phyloP scores from a whole-genome alignment of 768 basidiomycete species.

The Lentinus brumalis region DNA sequence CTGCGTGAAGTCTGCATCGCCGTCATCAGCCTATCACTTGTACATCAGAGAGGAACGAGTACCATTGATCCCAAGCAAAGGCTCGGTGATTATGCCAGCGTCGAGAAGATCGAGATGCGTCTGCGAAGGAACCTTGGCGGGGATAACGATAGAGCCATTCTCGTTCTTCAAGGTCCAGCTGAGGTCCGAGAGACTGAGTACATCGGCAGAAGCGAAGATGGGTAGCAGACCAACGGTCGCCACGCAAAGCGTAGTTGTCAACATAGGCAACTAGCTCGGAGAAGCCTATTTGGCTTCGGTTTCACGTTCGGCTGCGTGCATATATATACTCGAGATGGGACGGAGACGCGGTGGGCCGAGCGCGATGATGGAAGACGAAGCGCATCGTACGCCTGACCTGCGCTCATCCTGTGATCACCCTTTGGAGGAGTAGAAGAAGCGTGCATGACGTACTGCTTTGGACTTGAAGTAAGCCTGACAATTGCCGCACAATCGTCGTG shows the following conservation, averaged over 20 bases:
- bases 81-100: slow-evolving; percentile 56
- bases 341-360: too few relatives aligned
- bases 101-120: slow-evolving; percentile 54
- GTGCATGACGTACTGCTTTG: too few relatives aligned
- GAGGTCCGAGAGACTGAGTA: slow-evolving; percentile 47
- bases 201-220: slow-evolving; percentile 17
- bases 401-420: too few relatives aligned
- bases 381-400: too few relatives aligned
- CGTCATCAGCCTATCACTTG: not conserved
- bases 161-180: slow-evolving; percentile 56
- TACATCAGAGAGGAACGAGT: not conserved
- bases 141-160: slow-evolving; percentile 54
- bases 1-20: slow-evolving; percentile 48
- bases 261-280: not conserved
- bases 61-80: slow-evolving; percentile 55
- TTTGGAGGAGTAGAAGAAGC: too few relatives aligned
- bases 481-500: too few relatives aligned
- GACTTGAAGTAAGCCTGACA: too few relatives aligned
- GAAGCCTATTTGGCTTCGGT: too few relatives aligned
- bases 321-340: too few relatives aligned
- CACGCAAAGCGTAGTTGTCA: not conserved
- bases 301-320: too few relatives aligned
- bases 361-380: too few relatives aligned
- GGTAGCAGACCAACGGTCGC: slow-evolving; percentile 11
- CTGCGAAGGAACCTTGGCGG: slow-evolving; percentile 55